phyloP scores from a whole-genome alignment of 371 early-diverging fungal species.

The Mortierella sp. region DNA sequence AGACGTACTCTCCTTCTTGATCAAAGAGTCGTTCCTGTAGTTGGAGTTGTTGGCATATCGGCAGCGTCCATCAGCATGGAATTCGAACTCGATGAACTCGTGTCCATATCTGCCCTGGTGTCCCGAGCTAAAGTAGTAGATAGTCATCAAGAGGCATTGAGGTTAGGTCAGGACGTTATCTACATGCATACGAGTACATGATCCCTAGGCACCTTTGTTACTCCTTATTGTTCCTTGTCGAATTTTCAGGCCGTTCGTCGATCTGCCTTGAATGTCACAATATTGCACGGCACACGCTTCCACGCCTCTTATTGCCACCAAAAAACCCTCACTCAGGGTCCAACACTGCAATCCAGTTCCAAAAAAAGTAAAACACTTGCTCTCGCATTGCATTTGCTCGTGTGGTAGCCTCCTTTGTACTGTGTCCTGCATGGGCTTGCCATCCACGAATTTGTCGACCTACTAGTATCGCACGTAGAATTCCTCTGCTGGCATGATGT shows the following conservation, averaged over 20 bases:
- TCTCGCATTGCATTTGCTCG: not conserved
- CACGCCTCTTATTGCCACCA: too few species aligned
- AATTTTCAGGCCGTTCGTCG: too few species aligned
- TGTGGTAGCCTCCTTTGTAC: not conserved
- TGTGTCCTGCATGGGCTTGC: not conserved
- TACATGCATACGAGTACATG: too few species aligned
- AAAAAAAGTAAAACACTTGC: not conserved
- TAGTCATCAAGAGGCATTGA: not conserved
- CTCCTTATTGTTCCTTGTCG: too few species aligned
- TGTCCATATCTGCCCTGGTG: constrained; percentile 97
- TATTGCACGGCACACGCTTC: too few species aligned
- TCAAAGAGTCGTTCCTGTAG: constrained; percentile 97
- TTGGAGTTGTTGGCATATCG: constrained; percentile 98
- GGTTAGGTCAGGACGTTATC: not conserved
- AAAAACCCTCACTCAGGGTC: too few species aligned
- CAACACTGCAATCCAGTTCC: too few species aligned
- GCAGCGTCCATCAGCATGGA: constrained; percentile 90
- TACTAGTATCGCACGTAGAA: constrained; percentile 93
- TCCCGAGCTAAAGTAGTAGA: constrained; percentile 76
- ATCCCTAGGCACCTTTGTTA: too few species aligned
- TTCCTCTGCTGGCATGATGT: constrained; percentile 66
- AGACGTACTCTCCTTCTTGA: constrained; percentile 89
- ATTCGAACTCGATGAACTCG: constrained; percentile 98
- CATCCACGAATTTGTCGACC: constrained; percentile 36
- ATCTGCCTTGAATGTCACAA: too few species aligned